phyloP scores from a whole-genome alignment of 805 yeast species.

The Saturnispora zaruensis region DNA sequence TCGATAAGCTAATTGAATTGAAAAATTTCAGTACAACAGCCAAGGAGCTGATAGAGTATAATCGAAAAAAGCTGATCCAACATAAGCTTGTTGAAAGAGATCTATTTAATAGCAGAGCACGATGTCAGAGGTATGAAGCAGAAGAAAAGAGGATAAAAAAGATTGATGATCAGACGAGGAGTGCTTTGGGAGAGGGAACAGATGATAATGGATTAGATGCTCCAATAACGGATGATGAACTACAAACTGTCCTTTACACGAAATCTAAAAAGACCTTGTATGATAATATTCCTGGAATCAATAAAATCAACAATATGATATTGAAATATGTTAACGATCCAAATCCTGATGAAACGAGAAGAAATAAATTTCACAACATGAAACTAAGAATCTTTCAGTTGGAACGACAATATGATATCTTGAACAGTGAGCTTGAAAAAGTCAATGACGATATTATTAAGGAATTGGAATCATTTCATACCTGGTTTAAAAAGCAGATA shows the following conservation, averaged over 20 bases:
- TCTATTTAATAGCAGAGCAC: conserved; percentile 19
- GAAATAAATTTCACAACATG: conserved; percentile 24
- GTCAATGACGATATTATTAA: conserved; percentile 21
- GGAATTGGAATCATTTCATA: conserved; percentile 25
- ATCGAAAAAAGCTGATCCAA: conserved; percentile 29
- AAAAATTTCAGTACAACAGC: conserved; percentile 26
- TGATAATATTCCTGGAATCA: conserved; percentile 30
- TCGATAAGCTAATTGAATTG: conserved; percentile 29
- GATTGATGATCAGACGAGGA: conserved; percentile 26
- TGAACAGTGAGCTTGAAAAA: conserved; percentile 19
- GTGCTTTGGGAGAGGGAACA: conserved; percentile 17
- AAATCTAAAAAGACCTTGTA: conserved; percentile 23
- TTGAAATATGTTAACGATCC: conserved; percentile 28
- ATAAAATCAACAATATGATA: conserved; percentile 27
- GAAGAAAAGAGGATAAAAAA: conserved; percentile 26
- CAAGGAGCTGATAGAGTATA: conserved; percentile 27
- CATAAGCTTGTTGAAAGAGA: conserved; percentile 23
- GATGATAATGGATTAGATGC: conserved; percentile 14
- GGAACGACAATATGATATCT: conserved; percentile 24
- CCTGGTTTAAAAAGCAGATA: conserved; percentile 26
- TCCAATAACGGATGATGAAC: conserved; percentile 27
- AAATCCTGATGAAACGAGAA: conserved; percentile 29
- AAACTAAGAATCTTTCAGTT: conserved; percentile 26
- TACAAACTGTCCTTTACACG: conserved; percentile 25
- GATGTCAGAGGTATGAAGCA: conserved; percentile 21